A percentile compares a stretch with the other conserved stretches of the same genome.
These are phyloP conservation scores for Exophiala xenobiotica DNA, from an alignment of 2,329 filamentous ascomycete genomes.

Conservation along the genomic window DNA sequence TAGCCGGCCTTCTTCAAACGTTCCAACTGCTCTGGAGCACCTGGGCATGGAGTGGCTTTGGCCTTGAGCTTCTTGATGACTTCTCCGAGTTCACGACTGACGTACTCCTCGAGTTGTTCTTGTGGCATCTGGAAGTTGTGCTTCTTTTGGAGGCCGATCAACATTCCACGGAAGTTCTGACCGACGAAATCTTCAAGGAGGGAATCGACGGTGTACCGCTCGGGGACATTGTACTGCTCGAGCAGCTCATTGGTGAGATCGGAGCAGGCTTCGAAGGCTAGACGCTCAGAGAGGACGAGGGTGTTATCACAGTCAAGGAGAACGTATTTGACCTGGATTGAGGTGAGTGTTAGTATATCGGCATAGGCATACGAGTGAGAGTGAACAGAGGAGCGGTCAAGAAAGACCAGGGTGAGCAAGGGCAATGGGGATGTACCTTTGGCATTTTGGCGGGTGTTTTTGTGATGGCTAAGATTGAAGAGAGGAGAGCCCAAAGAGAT, in stretches of 20 bases:
- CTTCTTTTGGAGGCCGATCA: conserved; percentile 72
- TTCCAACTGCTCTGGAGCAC: conserved; percentile 68
- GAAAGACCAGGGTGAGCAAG: conserved; percentile 1
- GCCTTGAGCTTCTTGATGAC: conserved; percentile 79
- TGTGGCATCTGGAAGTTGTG: conserved; percentile 69
- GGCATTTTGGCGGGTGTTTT: conserved; percentile 18
- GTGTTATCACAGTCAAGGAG: conserved; percentile 83
- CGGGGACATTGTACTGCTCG: conserved; percentile 61
- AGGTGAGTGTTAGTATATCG: conserved; percentile 7
- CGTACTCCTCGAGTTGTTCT: conserved; percentile 73
- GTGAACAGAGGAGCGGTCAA: conserved; percentile 13
- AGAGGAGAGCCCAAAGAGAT: neutral
- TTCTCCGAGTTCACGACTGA: conserved; percentile 74
- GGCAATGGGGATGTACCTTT: conserved; percentile 12
- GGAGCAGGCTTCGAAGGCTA: conserved; percentile 90
- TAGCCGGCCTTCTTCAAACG: conserved; percentile 64
- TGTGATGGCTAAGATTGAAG: neutral
- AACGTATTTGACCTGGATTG: conserved; percentile 62
- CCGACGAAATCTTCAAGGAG: conserved; percentile 88
- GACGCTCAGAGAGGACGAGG: conserved; percentile 85
- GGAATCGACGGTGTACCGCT: conserved; percentile 73
- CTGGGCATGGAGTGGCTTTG: conserved; percentile 67
- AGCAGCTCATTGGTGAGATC: conserved; percentile 88
- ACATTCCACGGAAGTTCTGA: conserved; percentile 84
- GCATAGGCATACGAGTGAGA: neutral